A percentile compares a stretch with the other conserved stretches of the same genome.
Evolutionary conservation across 2,329 filamentous ascomycete genomes (phyloP).

Genomic region (Aspergillus tanneri): DNA sequence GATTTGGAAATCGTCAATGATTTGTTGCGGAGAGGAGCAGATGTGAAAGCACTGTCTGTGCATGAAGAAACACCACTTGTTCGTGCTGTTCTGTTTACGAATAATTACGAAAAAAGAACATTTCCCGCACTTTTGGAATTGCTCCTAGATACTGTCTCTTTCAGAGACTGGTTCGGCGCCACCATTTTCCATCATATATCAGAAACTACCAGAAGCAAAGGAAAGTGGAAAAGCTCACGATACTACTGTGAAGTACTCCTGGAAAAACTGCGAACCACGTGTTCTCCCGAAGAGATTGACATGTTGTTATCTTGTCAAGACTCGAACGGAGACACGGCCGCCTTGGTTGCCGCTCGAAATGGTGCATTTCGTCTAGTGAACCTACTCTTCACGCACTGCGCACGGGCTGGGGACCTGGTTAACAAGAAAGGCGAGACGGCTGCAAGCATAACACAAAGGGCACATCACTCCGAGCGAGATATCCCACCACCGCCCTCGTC

Average conservation of each 20-base stretch:
- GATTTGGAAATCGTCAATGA: slow-evolving; percentile 89
- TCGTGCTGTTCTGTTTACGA: slow-evolving; percentile 92
- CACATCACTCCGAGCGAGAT: slow-evolving; percentile 67
- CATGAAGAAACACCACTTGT: slow-evolving; percentile 87
- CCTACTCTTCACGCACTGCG: slow-evolving; percentile 70
- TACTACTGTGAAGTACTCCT: slow-evolving; percentile 93
- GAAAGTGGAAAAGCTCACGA: slow-evolving; percentile 82
- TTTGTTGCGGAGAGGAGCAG: slow-evolving; percentile 76
- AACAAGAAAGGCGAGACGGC: slow-evolving; percentile 82
- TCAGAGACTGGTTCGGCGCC: slow-evolving; percentile 74
- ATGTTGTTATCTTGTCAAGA: slow-evolving; percentile 79
- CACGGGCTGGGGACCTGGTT: slow-evolving; percentile 71
- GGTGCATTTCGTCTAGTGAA: slow-evolving; percentile 74
- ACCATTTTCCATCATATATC: slow-evolving; percentile 95
- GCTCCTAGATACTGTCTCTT: slow-evolving; percentile 76
- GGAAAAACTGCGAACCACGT: slow-evolving; percentile 77
- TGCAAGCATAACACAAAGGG: slow-evolving; percentile 73
- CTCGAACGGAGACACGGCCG: slow-evolving; percentile 84
- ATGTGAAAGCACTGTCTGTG: slow-evolving; percentile 67
- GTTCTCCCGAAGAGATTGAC: slow-evolving; percentile 73
- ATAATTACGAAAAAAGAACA: slow-evolving; percentile 90
- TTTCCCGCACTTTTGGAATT: slow-evolving; percentile 83
- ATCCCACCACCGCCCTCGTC: slow-evolving; percentile 72
- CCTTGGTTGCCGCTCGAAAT: slow-evolving; percentile 82
- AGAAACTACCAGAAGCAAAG: slow-evolving; percentile 78